These are phyloP conservation scores for Trichocomaceae sp. DNA, from an alignment of 2,329 filamentous ascomycete species.

Conservation along the genomic window DNA sequence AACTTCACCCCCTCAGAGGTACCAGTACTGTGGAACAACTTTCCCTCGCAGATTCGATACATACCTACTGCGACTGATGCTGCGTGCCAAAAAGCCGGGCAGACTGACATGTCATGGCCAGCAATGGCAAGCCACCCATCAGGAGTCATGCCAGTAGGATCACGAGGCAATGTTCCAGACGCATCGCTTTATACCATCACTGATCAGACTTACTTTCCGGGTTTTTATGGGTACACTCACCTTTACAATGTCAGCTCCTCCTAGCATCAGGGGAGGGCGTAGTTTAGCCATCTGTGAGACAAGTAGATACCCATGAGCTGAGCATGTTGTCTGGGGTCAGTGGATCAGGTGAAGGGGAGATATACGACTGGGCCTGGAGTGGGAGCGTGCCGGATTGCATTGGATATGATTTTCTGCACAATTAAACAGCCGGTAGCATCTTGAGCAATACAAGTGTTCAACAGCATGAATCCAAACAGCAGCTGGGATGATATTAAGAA, in stretches of 20 bases:
- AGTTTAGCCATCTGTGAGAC: no score
- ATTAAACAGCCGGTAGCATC: not conserved
- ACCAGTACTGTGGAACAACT: constrained; percentile 1
- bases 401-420: not conserved
- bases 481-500: not conserved
- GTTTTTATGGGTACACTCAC: not conserved
- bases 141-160: not conserved
- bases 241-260: not conserved
- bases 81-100: not conserved
- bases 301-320: no score
- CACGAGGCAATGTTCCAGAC: not conserved
- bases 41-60: not conserved
- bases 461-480: not conserved
- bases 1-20: not conserved
- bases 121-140: not conserved
- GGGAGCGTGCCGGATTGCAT: not conserved
- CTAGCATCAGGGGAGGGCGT: no score
- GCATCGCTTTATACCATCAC: not conserved
- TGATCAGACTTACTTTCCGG: not conserved
- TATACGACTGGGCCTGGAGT: not conserved
- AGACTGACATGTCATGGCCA: not conserved
- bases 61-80: not conserved
- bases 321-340: no score
- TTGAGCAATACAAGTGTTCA: not conserved
- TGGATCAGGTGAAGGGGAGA: not conserved